A percentile compares a stretch with the other conserved stretches of the same genome.
These are phyloP conservation scores for Penicillium sp. DNA, from an alignment of 2,329 filamentous ascomycete species.

Conservation along the genomic window DNA sequence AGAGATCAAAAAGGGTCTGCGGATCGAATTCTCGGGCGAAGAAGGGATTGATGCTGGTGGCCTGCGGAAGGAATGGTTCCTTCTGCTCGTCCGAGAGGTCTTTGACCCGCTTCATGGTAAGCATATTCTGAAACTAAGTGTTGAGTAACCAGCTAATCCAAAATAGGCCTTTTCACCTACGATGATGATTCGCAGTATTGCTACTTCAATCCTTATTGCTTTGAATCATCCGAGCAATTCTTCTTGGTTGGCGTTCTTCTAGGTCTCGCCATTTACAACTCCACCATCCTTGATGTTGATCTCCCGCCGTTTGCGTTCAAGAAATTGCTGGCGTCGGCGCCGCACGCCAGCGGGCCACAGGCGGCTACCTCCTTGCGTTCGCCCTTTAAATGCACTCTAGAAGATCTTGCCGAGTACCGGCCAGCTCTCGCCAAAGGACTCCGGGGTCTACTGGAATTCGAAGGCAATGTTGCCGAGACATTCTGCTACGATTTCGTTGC, in stretches of 20 bases:
- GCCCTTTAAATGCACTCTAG: conserved; percentile 69
- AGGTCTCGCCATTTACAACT: conserved; percentile 91
- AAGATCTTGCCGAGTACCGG: conserved; percentile 79
- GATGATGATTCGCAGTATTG: conserved; percentile 88
- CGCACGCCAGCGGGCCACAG: conserved; percentile 56
- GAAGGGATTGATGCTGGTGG: conserved; percentile 90
- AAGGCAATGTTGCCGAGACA: conserved; percentile 75
- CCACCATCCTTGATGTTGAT: conserved; percentile 84
- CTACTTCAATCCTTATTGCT: conserved; percentile 88
- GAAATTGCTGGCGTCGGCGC: conserved; percentile 76
- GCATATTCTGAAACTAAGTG: conserved; percentile 29
- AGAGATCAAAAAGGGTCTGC: conserved; percentile 85
- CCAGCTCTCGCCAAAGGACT: conserved; percentile 74
- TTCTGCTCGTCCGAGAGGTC: conserved; percentile 81
- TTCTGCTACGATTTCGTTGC: conserved; percentile 82
- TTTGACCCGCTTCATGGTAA: conserved; percentile 86
- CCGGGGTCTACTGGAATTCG: conserved; percentile 72
- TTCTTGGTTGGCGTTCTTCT: conserved; percentile 85
- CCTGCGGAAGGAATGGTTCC: conserved; percentile 90
- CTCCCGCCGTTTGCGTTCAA: conserved; percentile 86
- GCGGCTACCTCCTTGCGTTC: conserved; percentile 54
- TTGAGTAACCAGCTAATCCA: conserved; percentile 5
- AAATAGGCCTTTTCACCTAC: conserved; percentile 79
- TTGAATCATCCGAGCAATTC: conserved; percentile 88
- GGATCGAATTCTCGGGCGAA: conserved; percentile 82